A percentile compares a stretch with the other conserved stretches of the same genome.
phyloP scores from a whole-genome alignment of 2,329 filamentous ascomycete genomes.

The Chrysosporium keratinophilum region DNA sequence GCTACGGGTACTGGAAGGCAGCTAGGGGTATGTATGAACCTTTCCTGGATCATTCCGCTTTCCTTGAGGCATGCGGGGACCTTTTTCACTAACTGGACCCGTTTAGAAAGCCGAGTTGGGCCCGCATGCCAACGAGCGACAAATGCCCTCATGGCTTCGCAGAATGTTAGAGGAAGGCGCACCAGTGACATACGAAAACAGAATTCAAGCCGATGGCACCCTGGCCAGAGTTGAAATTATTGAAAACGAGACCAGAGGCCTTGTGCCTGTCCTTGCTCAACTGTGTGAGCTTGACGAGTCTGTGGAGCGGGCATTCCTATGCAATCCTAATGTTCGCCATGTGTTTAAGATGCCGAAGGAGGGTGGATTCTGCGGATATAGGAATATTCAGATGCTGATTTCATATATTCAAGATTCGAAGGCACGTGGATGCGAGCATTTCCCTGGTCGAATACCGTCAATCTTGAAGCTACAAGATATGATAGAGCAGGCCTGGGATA shows the following conservation, averaged over 20 bases:
- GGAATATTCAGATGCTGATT: conserved; percentile 85
- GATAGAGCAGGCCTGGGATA: conserved; percentile 83
- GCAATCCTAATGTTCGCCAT: conserved; percentile 63
- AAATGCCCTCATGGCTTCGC: conserved; percentile 62
- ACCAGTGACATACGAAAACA: conserved; percentile 46
- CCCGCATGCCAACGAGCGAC: conserved; percentile 59
- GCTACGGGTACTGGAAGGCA: not conserved
- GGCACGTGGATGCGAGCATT: conserved; percentile 48
- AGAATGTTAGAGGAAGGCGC: conserved; percentile 52
- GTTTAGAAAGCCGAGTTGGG: conserved; percentile 53
- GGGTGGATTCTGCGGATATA: conserved; percentile 87
- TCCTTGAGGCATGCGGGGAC: no score
- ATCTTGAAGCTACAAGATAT: conserved; percentile 75
- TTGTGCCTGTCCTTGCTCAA: conserved; percentile 53
- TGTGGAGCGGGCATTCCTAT: conserved; percentile 66
- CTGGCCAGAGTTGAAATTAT: conserved; percentile 34
- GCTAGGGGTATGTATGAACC: not conserved
- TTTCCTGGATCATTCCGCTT: not conserved
- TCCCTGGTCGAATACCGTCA: conserved; percentile 55
- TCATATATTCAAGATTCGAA: conserved; percentile 61
- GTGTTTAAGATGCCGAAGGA: conserved; percentile 73
- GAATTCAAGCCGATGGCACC: conserved; percentile 36
- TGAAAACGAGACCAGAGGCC: conserved; percentile 42
- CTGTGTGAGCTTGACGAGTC: conserved; percentile 54
- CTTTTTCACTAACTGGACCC: not conserved